Evolutionary conservation across 2,329 filamentous ascomycete species (phyloP).

Genomic region (Monilinia vaccinii-corymbosi): DNA sequence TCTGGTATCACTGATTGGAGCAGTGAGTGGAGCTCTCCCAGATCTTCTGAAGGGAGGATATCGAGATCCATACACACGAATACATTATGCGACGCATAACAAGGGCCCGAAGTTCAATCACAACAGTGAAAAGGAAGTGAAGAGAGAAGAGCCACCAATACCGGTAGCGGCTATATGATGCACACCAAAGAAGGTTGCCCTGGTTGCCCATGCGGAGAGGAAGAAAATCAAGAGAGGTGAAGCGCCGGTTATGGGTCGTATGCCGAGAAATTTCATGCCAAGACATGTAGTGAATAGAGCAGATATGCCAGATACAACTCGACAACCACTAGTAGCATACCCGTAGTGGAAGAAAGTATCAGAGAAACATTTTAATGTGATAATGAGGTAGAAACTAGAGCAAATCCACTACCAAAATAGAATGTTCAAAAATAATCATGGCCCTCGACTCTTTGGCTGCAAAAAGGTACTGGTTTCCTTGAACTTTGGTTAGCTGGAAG

Average conservation of each 20-base stretch:
- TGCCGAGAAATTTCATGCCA: background rate
- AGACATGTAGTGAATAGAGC: background rate
- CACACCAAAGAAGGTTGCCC: background rate
- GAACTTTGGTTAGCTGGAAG: background rate
- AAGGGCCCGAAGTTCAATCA: background rate
- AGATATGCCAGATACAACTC: background rate
- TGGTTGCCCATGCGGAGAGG: background rate
- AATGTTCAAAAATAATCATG: background rate
- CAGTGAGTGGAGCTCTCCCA: background rate
- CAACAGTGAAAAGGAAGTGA: background rate
- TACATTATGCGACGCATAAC: background rate
- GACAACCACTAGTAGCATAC: background rate
- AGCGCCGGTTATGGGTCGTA: background rate
- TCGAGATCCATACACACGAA: background rate
- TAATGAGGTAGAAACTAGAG: background rate
- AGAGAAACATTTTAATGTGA: background rate
- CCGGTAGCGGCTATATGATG: background rate
- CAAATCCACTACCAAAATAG: background rate
- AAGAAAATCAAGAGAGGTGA: background rate
- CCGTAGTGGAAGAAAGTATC: background rate
- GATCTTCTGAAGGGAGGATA: background rate
- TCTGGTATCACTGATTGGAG: background rate
- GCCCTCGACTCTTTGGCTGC: background rate
- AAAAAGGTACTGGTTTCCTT: background rate
- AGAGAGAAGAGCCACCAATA: background rate